These are phyloP conservation scores for Fistulinella cinereoalba DNA, from an alignment of 1,284 basidiomycete species.

Conservation along the genomic window DNA sequence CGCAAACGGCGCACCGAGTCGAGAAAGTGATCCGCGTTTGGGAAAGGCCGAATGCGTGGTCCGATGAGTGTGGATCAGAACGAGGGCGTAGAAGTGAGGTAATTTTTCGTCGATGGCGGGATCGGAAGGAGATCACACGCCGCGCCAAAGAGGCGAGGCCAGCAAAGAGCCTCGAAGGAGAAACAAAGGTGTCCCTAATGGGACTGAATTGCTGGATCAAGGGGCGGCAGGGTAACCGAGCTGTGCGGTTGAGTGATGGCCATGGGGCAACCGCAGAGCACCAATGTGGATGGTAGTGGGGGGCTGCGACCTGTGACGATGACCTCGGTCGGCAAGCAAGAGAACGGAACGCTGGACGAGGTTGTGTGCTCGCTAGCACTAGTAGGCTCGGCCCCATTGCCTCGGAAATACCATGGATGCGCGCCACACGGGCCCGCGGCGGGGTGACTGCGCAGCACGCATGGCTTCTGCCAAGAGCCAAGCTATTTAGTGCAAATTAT, in stretches of 20 bases:
- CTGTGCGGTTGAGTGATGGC: constrained; percentile 1
- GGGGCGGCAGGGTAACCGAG: neutral
- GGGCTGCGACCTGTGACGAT: too few relatives aligned
- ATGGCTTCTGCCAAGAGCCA: too few relatives aligned
- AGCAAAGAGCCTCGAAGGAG: neutral
- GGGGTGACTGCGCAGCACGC: too few relatives aligned
- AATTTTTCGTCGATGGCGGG: constrained; percentile 7
- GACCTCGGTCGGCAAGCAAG: too few relatives aligned
- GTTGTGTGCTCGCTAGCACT: too few relatives aligned
- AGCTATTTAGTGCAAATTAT: too few relatives aligned
- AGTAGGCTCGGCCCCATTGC: too few relatives aligned
- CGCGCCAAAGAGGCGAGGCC: constrained; percentile 6
- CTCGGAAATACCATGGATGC: too few relatives aligned
- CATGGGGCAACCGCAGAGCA: neutral
- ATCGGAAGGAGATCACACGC: constrained; percentile 1
- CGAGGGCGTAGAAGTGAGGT: constrained; percentile 2
- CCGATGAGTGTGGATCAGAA: constrained; percentile 6
- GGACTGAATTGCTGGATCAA: neutral
- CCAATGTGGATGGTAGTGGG: too few relatives aligned
- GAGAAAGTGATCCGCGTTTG: constrained; percentile 4
- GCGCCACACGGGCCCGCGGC: too few relatives aligned
- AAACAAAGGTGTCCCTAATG: neutral
- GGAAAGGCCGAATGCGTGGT: neutral
- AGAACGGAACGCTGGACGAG: too few relatives aligned
- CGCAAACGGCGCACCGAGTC: constrained; percentile 1